phyloP scores from a whole-genome alignment of 345 rosid genomes.

The Salix arbutifolia region DNA sequence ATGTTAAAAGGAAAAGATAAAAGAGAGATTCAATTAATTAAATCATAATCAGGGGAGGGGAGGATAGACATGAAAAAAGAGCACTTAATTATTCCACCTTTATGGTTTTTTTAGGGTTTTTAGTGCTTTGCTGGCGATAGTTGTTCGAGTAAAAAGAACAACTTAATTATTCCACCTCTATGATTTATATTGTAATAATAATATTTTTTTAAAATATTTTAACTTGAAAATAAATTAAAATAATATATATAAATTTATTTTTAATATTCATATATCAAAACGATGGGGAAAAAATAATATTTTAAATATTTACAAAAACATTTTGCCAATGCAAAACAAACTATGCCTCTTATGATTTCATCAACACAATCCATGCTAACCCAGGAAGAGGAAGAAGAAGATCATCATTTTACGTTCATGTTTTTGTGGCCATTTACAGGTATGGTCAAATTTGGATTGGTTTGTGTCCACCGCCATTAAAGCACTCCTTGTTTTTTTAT shows the following conservation, averaged over 20 bases:
- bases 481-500: neutral
- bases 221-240: too few relatives aligned
- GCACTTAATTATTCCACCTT: neutral
- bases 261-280: too few relatives aligned
- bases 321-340: too few relatives aligned
- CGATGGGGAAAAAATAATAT: too few relatives aligned
- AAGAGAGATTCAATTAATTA: neutral
- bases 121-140: neutral
- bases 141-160: slow-evolving; percentile 1
- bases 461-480: neutral
- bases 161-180: too few relatives aligned
- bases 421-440: neutral
- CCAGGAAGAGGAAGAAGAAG: too few relatives aligned
- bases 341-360: neutral
- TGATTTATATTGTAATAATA: too few relatives aligned
- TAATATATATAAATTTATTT: too few relatives aligned
- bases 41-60: neutral
- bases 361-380: neutral
- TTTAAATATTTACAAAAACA: too few relatives aligned
- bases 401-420: neutral
- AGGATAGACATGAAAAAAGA: neutral
- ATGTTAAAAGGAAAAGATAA: neutral
- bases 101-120: neutral
- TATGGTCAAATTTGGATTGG: neutral
- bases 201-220: too few relatives aligned